Evolutionary conservation across 164 flowering plant species (phyloP).

Genomic region (Protea cynaroides): DNA sequence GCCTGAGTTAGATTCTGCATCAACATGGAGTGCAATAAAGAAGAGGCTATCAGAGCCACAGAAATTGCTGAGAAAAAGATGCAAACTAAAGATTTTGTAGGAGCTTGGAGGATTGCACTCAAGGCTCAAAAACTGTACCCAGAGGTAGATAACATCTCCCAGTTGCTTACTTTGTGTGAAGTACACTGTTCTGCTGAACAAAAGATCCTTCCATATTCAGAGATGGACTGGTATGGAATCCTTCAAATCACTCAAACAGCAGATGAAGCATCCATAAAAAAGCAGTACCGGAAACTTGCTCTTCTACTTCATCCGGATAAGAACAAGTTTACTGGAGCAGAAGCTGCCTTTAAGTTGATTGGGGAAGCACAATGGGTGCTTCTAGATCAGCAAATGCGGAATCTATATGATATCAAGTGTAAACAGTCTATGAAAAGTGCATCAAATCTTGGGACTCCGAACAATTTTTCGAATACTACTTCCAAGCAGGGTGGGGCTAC

Average conservation of each 20-base stretch:
- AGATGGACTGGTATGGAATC: conserved; percentile 74
- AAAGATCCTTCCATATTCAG: conserved; percentile 37
- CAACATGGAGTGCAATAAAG: conserved; percentile 96
- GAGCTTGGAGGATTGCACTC: conserved; percentile 47
- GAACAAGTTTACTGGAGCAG: conserved; percentile 78
- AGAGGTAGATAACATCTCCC: conserved; percentile 50
- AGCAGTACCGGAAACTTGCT: conserved; percentile 74
- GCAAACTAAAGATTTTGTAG: conserved; percentile 54
- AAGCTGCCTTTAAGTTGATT: conserved; percentile 76
- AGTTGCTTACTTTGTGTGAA: conserved; percentile 67
- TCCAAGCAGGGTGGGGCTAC: conserved; percentile 20
- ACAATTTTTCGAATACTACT: too few relatives aligned
- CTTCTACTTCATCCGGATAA: conserved; percentile 85
- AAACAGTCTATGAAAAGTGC: conserved; percentile 14
- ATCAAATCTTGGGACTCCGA: too few relatives aligned
- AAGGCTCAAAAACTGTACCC: conserved; percentile 67
- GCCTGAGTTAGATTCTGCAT: too few relatives aligned
- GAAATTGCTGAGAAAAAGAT: conserved; percentile 63
- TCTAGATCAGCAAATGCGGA: conserved; percentile 37
- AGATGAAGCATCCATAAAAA: conserved; percentile 60
- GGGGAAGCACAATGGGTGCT: conserved; percentile 74
- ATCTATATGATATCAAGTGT: conserved; percentile 41
- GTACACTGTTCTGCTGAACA: conserved; percentile 72
- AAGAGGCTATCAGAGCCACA: conserved; percentile 76
- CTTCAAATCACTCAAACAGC: conserved; percentile 62